Conservation (phyloP, 192 early-diverging fungal species). For the Irineochytrium annulatum region DNA sequence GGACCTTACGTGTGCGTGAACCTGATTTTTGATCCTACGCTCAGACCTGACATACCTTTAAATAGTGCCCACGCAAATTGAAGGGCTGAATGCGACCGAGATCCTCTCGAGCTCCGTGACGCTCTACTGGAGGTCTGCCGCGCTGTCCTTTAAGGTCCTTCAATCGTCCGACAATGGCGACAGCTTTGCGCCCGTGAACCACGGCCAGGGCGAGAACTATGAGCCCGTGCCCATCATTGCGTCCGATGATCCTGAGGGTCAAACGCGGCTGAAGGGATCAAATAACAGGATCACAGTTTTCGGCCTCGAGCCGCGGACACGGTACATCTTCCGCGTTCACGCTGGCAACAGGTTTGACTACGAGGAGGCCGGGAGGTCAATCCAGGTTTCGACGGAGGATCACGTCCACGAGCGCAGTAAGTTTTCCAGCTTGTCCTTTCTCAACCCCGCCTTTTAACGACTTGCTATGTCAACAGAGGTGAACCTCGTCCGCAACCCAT, state of each 20-base stretch:
- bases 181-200: conserved; percentile 25
- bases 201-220: conserved; percentile 34
- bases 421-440: background rate
- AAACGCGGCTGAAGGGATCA: background rate
- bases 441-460: background rate
- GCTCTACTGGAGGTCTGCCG: conserved; percentile 15
- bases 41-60: background rate
- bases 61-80: conserved; percentile 12
- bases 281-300: conserved; percentile 16
- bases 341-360: conserved; percentile 28
- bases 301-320: conserved; percentile 14
- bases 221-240: conserved; percentile 12
- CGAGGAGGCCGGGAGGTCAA: conserved; percentile 10
- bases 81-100: conserved; percentile 12
- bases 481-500: conserved; percentile 27
- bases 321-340: conserved; percentile 27
- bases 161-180: conserved; percentile 11
- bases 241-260: conserved; percentile 12
- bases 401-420: conserved; percentile 5
- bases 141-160: conserved; percentile 23
- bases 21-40: background rate
- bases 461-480: conserved; percentile 2
- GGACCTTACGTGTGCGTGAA: conserved; percentile 23
- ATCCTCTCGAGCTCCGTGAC: conserved; percentile 11
- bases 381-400: conserved; percentile 2